Evolutionary conservation across 2,329 filamentous ascomycete genomes (phyloP), one percentile per base, ranked within the genome.

Genomic region (Cryoendolithus antarcticus): DNA sequence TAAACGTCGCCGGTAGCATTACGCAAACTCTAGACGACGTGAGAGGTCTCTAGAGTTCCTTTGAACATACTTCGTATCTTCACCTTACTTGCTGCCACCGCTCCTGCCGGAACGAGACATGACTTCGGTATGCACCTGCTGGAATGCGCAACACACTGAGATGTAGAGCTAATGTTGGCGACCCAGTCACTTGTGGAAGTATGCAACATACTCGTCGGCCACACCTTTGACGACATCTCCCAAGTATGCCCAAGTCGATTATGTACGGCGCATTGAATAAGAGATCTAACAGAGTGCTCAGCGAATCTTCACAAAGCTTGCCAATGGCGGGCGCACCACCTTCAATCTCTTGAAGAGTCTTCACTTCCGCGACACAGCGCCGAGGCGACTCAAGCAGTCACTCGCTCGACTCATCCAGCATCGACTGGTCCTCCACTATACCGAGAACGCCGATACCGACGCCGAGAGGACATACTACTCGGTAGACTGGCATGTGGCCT

Each of bases 211-310:
- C 74, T 95, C 47, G 80, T 96, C 47, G 79, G 86, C 58, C 86
- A 95, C 59, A 72, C 84, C 43, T 89, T 91, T 62, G 91, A 91
- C 57, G 84, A 93, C 65, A 77, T 96, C 43, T 86, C 86, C 46
- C 85, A 86, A 59, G 89, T 95, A 82, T 55, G 81, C 67, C 34
- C 34, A 24, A 34, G 13, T 27, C 30, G 21, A 34, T 19, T 32
- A 30, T 33, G 19, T 15, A 28, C n/a, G 32, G 39, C 39, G 39
- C 34, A 12, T 9, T 10, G 30, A 37, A 41, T 29, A 33, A 34
- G 34, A 31, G 19, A 32, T 41, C 39, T 41, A 37, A 41, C 39
- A 33, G 9, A 10, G 36, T 29, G 31, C 34, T 36, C 34, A 96
- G 88, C 81, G 84, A 63, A 86, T 96, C 55, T 86, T 93, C 56